These are phyloP conservation scores for Lindgomyces ingoldianus DNA, from an alignment of 495 filamentous ascomycete species.

Conservation along the genomic window DNA sequence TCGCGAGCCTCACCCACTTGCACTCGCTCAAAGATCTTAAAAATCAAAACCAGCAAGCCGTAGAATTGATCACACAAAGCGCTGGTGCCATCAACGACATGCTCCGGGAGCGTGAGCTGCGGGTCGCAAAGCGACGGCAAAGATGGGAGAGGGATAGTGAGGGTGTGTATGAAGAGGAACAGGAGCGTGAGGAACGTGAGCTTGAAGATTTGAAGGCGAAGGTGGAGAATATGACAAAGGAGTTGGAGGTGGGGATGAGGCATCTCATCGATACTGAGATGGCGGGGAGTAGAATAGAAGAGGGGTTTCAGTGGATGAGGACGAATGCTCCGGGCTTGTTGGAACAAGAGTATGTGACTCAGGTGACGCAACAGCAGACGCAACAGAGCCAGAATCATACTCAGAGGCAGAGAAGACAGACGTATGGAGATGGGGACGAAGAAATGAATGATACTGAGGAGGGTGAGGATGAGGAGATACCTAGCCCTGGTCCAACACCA, in stretches of 20 bases:
- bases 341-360: slow-evolving; percentile 12
- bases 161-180: slow-evolving; percentile 12
- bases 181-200: slow-evolving; percentile 21
- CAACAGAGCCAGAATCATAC: slow-evolving; percentile 24
- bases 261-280: slow-evolving; percentile 43
- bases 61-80: slow-evolving; percentile 19
- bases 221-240: slow-evolving; percentile 42
- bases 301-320: slow-evolving; percentile 16
- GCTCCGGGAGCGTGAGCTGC: slow-evolving; percentile 23
- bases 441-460: slow-evolving; percentile 25
- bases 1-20: slow-evolving; percentile 17
- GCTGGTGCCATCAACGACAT: slow-evolving; percentile 44
- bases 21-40: slow-evolving; percentile 21
- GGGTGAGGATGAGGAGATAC: slow-evolving; percentile 28
- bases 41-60: slow-evolving; percentile 35
- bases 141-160: slow-evolving; percentile 27
- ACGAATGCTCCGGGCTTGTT: slow-evolving; percentile 9
- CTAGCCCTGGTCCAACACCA: slow-evolving; percentile 28
- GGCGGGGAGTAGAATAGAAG: slow-evolving; percentile 31
- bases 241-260: slow-evolving; percentile 45
- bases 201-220: slow-evolving; percentile 36
- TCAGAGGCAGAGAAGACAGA: slow-evolving; percentile 5
- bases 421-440: slow-evolving; percentile 25
- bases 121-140: slow-evolving; percentile 22
- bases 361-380: slow-evolving; percentile 23